These are phyloP conservation scores for Plasmodium billcollinsi DNA, from an alignment of 169 alveolate species.

Conservation along the genomic window DNA sequence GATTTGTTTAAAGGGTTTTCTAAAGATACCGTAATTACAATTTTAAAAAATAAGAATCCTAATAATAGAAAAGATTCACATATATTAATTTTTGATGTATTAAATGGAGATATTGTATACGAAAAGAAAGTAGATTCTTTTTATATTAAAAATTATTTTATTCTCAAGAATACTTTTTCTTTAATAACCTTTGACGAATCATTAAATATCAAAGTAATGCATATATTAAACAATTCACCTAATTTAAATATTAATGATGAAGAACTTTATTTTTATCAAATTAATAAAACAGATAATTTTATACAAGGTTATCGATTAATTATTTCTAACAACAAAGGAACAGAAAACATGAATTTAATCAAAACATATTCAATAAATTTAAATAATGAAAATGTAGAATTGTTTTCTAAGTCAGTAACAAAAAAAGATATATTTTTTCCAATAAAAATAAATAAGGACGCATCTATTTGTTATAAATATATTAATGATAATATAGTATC, in stretches of 20 bases:
- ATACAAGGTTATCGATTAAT: conserved; percentile 51
- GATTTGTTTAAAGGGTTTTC: conserved; percentile 58
- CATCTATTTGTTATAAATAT: conserved; percentile 73
- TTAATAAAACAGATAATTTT: conserved; percentile 13
- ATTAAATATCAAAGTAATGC: conserved; percentile 29
- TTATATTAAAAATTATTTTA: conserved; percentile 32
- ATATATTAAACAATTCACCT: background rate
- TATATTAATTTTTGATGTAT: conserved; percentile 47
- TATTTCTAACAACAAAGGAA: background rate
- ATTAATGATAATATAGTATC: conserved; percentile 67
- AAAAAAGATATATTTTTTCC: conserved; percentile 69
- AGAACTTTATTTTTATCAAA: conserved; percentile 47
- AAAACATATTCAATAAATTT: conserved; percentile 51
- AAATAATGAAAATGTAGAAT: conserved; percentile 31
- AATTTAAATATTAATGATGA: conserved; percentile 14
- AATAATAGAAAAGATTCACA: conserved; percentile 6
- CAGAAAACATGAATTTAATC: conserved; percentile 10
- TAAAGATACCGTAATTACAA: conserved; percentile 39
- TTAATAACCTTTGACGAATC: conserved; percentile 29
- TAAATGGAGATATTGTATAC: conserved; percentile 43
- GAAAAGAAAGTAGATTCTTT: conserved; percentile 62
- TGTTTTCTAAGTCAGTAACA: conserved; percentile 52
- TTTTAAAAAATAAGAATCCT: conserved; percentile 20
- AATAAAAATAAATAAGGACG: conserved; percentile 70
- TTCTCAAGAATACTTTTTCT: conserved; percentile 14